A percentile compares a stretch with the other conserved stretches of the same genome.
These are phyloP conservation scores for Populus hybrid DNA, from an alignment of 441 rosid species.

Conservation along the genomic window DNA sequence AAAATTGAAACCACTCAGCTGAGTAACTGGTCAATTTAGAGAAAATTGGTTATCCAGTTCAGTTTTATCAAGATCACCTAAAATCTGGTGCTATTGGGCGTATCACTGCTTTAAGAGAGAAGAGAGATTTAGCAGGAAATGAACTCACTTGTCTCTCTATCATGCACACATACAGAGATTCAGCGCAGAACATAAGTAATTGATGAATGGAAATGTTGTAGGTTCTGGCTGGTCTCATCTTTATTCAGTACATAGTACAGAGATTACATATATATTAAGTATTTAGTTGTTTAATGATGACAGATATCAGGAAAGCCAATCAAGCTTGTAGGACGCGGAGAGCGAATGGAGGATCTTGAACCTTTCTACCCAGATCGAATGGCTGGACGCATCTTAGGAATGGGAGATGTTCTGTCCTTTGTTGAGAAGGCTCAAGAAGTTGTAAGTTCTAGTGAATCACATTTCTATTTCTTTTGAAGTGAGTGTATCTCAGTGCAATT, in stretches of 20 bases:
- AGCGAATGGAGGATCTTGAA: constrained; percentile 96
- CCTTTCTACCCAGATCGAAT: constrained; percentile 97
- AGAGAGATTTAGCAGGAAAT: background rate
- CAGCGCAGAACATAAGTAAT: background rate
- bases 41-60: background rate
- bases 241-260: background rate
- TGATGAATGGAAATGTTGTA: background rate
- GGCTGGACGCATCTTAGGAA: constrained; percentile 97
- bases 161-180: background rate
- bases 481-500: constrained; percentile 2
- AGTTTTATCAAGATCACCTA: background rate
- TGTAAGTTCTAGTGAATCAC: constrained; percentile 45
- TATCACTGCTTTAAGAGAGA: background rate
- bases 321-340: constrained; percentile 97
- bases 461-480: constrained; percentile 6
- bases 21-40: background rate
- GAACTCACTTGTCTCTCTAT: background rate
- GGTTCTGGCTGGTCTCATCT: constrained; percentile 1
- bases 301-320: constrained; percentile 98
- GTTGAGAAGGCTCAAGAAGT: constrained; percentile 99
- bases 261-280: background rate
- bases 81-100: background rate
- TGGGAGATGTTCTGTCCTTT: constrained; percentile 98
- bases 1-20: background rate
- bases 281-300: constrained; percentile 17